Conservation (phyloP, 2,329 filamentous ascomycete species). For the Penicillium sp. region DNA sequence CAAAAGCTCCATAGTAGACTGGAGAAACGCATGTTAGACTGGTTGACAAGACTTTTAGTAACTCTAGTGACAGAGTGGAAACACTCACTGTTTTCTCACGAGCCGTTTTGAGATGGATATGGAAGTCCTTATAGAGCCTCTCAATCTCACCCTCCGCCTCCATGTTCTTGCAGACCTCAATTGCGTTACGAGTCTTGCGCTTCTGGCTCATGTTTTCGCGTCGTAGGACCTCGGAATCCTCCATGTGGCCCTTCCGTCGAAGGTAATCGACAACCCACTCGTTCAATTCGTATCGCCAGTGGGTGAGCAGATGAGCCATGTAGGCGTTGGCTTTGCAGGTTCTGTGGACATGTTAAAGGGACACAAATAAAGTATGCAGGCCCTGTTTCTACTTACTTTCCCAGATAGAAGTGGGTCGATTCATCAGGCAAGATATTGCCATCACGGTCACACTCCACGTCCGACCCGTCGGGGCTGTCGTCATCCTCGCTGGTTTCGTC, state of each 20-base stretch:
- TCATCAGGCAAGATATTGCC: slow-evolving; percentile 50
- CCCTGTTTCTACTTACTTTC: slow-evolving; percentile 42
- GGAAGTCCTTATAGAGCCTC: slow-evolving; percentile 67
- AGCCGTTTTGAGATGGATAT: slow-evolving; percentile 61
- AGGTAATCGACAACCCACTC: slow-evolving; percentile 69
- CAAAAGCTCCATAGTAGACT: slow-evolving; percentile 19
- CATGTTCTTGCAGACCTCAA: slow-evolving; percentile 68
- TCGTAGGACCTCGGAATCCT: slow-evolving; percentile 59
- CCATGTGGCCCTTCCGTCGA: slow-evolving; percentile 58
- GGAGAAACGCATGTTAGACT: not conserved
- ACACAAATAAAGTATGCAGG: not conserved
- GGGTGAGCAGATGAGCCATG: slow-evolving; percentile 70
- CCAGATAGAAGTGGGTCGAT: slow-evolving; percentile 54
- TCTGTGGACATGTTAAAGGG: slow-evolving; percentile 21
- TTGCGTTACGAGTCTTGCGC: slow-evolving; percentile 62
- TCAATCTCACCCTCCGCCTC: slow-evolving; percentile 59
- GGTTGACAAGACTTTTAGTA: no score
- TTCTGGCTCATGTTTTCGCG: slow-evolving; percentile 63
- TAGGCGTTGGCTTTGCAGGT: slow-evolving; percentile 66
- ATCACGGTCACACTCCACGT: slow-evolving; percentile 44
- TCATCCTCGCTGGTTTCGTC: not conserved
- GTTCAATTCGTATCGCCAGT: slow-evolving; percentile 77
- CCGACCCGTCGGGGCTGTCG: slow-evolving; percentile 30
- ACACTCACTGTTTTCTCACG: slow-evolving; percentile 50
- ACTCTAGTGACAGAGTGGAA: not conserved